Evolutionary conservation across 129 eudicot species (phyloP).

Genomic region (Rutidosis leptorrhynchoides): DNA sequence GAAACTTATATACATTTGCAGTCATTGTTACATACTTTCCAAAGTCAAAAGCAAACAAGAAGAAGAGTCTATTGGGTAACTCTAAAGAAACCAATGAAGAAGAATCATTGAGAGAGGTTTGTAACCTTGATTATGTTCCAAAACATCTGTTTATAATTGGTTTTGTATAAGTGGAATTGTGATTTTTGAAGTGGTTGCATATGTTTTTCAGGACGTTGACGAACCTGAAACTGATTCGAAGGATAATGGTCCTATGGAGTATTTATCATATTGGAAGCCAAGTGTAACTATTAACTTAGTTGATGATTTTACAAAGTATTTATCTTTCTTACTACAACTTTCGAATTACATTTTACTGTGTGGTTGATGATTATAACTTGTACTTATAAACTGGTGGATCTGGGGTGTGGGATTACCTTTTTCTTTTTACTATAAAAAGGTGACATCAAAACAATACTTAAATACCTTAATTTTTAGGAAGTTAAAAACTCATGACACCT

Average conservation of each 20-base stretch:
- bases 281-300: conserved; percentile 87
- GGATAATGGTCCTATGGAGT: conserved; percentile 71
- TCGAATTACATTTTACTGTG: neutral
- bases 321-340: neutral
- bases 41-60: conserved; percentile 80
- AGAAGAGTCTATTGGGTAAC: conserved; percentile 64
- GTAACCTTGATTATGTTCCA: neutral
- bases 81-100: conserved; percentile 41
- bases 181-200: too few species aligned
- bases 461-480: too few species aligned
- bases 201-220: conserved; percentile 48
- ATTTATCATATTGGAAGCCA: conserved; percentile 94
- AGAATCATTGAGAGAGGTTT: conserved; percentile 49
- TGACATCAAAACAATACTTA: too few species aligned
- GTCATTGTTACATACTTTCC: conserved; percentile 78
- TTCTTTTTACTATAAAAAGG: neutral
- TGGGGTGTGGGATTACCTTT: neutral
- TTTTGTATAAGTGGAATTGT: neutral
- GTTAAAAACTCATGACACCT: too few species aligned
- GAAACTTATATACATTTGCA: conserved; percentile 24
- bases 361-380: neutral
- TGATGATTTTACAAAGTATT: conserved; percentile 87
- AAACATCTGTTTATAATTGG: neutral
- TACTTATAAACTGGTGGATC: neutral
- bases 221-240: conserved; percentile 55